phyloP scores from a whole-genome alignment of 2,329 filamentous ascomycete genomes.

The Claviceps paspali region DNA sequence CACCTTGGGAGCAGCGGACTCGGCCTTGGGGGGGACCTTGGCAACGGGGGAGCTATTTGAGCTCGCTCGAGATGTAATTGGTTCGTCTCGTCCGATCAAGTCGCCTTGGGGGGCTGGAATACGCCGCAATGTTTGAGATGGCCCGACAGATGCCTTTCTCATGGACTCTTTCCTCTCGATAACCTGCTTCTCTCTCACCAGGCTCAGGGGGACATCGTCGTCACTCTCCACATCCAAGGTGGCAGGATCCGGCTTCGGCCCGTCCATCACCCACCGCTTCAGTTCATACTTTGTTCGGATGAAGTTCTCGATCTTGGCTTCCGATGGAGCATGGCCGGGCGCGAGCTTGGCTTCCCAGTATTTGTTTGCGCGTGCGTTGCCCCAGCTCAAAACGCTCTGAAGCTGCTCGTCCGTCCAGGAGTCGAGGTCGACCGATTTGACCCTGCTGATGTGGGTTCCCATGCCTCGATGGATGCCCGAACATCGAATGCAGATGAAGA shows the following conservation, averaged over 20 bases:
- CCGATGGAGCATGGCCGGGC: constrained; percentile 78
- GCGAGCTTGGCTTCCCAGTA: constrained; percentile 97
- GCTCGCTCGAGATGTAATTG: constrained; percentile 53
- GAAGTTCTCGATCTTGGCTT: constrained; percentile 98
- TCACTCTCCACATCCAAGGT: constrained; percentile 72
- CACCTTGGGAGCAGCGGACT: constrained; percentile 49
- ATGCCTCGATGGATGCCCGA: constrained; percentile 97
- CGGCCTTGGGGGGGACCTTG: constrained; percentile 43
- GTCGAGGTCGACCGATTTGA: constrained; percentile 96
- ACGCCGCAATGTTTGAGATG: constrained; percentile 20
- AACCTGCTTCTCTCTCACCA: constrained; percentile 52
- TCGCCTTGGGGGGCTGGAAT: constrained; percentile 45
- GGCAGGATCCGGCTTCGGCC: constrained; percentile 81
- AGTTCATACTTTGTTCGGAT: constrained; percentile 98
- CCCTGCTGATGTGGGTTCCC: constrained; percentile 95
- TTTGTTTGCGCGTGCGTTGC: constrained; percentile 91
- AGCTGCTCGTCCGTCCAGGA: constrained; percentile 98
- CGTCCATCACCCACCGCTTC: constrained; percentile 99
- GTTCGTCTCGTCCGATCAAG: constrained; percentile 67
- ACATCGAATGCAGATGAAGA: constrained; percentile 96
- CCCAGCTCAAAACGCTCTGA: constrained; percentile 87
- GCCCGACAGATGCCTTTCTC: constrained; percentile 43
- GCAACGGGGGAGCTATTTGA: constrained; percentile 52
- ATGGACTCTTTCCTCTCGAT: constrained; percentile 43
- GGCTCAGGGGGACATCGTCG: constrained; percentile 55